These are phyloP conservation scores for Tulasnella sp. DNA, from an alignment of 768 basidiomycete species.

Conservation along the genomic window DNA sequence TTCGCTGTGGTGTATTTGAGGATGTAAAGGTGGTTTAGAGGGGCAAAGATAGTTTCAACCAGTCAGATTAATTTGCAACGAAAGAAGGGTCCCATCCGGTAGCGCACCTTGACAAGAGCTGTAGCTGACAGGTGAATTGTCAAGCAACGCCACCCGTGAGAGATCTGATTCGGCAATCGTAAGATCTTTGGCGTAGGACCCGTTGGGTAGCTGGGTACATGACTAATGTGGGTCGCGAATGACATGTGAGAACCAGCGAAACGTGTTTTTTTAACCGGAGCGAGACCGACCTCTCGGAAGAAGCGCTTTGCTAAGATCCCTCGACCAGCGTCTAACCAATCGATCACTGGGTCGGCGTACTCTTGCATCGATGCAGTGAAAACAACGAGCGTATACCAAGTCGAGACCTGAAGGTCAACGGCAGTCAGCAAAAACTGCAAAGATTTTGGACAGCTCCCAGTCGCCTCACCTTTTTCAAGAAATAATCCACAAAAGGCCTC, in stretches of 20 bases:
- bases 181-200: slow-evolving; percentile 92
- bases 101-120: slow-evolving; percentile 78
- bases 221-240: slow-evolving; percentile 49
- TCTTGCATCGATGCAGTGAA: slow-evolving; percentile 99
- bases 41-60: neutral
- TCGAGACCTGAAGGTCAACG: slow-evolving; percentile 66
- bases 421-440: neutral
- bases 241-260: slow-evolving; percentile 16
- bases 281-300: slow-evolving; percentile 83
- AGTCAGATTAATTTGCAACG: slow-evolving; percentile 34
- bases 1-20: slow-evolving; percentile 60
- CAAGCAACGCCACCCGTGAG: slow-evolving; percentile 87
- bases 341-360: slow-evolving; percentile 99
- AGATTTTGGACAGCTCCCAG: neutral
- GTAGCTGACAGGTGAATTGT: slow-evolving; percentile 94
- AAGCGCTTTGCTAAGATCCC: slow-evolving; percentile 84
- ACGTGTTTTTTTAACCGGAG: neutral
- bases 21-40: neutral
- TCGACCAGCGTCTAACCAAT: slow-evolving; percentile 95
- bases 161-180: slow-evolving; percentile 84
- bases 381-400: slow-evolving; percentile 98
- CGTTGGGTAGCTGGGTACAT: slow-evolving; percentile 87
- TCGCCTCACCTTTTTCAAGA: slow-evolving; percentile 69
- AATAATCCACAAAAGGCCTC: slow-evolving; percentile 94
- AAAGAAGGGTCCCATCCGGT: neutral